Evolutionary conservation across 2,329 filamentous ascomycete species (phyloP).

Genomic region (Amphichorda felina): DNA sequence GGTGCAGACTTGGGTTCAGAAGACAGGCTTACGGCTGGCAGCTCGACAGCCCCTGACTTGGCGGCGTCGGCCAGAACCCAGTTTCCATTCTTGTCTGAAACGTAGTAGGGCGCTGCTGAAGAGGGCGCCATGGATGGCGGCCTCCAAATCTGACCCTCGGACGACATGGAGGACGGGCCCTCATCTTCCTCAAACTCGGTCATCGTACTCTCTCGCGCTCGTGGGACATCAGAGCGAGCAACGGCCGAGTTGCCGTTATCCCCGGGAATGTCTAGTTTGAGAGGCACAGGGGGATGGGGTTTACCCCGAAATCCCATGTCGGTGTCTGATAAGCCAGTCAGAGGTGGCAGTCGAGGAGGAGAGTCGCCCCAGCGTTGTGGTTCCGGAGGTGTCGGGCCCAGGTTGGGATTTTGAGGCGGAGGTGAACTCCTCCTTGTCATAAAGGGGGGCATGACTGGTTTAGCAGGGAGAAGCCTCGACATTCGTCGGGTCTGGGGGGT

Average conservation of each 20-base stretch:
- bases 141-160: conserved; percentile 34
- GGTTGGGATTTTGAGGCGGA: no score
- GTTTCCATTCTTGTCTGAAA: conserved; percentile 40
- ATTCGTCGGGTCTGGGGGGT: conserved; percentile 12
- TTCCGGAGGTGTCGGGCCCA: no score
- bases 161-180: conserved; percentile 18
- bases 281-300: conserved; percentile 7
- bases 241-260: conserved; percentile 3
- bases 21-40: conserved; percentile 13
- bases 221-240: conserved; percentile 2
- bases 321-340: background rate
- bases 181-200: conserved; percentile 43
- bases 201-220: conserved; percentile 29
- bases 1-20: background rate
- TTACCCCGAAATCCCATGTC: conserved; percentile 2
- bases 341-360: background rate
- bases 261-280: conserved; percentile 17
- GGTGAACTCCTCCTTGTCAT: conserved; percentile 7
- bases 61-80: conserved; percentile 35
- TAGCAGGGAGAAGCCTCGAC: conserved; percentile 33
- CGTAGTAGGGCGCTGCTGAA: conserved; percentile 33
- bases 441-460: conserved; percentile 25
- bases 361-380: no score
- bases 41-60: conserved; percentile 10
- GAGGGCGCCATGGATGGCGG: conserved; percentile 32